Evolutionary conservation across 2,329 filamentous ascomycete genomes (phyloP), one percentile per base, ranked within the genome.

Genomic region (Acarospora socialis): DNA sequence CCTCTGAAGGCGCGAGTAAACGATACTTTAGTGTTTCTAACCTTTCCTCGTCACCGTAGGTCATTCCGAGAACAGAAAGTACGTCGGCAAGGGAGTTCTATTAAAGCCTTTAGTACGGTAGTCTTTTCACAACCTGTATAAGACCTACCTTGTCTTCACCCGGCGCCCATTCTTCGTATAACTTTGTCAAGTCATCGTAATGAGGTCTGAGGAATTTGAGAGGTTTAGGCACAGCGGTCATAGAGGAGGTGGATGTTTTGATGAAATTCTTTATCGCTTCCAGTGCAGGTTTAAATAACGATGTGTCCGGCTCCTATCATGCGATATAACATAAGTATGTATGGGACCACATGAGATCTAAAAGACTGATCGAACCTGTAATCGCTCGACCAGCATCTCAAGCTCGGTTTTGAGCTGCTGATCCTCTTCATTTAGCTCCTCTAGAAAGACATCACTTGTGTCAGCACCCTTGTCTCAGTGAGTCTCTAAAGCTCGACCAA

Each of bases 261-360:
- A 98, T 98, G 53, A 83, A 92, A 50, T 77, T 83, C 66, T 94
- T 95, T 74, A 98, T 94, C 45, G 84, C 80, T 59, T 95, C 86
- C 45, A 98, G 67, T 33, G 90, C 81, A 37, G 86, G 73, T 56
- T 86, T 87, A 66, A 95, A 94, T 46, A 95, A 78, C 37, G 74
- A 76, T 44, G 70, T 68, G 60, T 95, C 81, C 44, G 78, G 69
- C 64, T 95, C 90, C 82, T 92, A 50, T 3, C 38, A 26, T n/a
- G 12, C 13, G 5, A 30, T 9, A 19, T 15, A 4, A 21, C 8
- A 15, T 10, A 10, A 37, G 36, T 29, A 31, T 28, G 29, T 35
- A 35, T 42, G 28, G 28, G 34, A 23, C 33, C 30, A 34, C 30
- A n/a, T 22, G 19, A 30, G 14, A 15, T 14, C 21, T 6, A 13